Evolutionary conservation across 345 rosid genomes (phyloP), one percentile per base, ranked within the genome.

Genomic region (Hibiscus mutabilis): DNA sequence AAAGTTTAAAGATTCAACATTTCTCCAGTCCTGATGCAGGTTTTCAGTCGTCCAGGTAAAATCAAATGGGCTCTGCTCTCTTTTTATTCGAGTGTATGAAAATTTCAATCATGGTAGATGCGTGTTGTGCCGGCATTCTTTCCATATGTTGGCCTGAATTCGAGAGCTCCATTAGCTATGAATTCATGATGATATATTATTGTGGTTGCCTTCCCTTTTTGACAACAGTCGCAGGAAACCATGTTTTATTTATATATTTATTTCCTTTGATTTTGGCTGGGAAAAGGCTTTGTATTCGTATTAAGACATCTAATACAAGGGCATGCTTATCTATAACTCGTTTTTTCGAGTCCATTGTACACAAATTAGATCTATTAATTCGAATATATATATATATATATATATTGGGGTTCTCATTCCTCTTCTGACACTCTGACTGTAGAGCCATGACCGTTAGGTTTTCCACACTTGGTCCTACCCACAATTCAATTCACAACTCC

Each of bases 101-200:
- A 57, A 75, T 14, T 22, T 64, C 35, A 4, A 33, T 16, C 75
- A n/a, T 69, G 55, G 55, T 51, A 51, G 82, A 52, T 56, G 27
- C 19, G 0, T 33, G 71, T 56, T 27, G 18, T 24, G 35, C 77
- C 7, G 9, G 56, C 68, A n/a, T 51, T 65, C 72, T 59, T 25
- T 74, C 70, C 69, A 33, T 73, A 52, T 56, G 70, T 51, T 59
- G 65, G 80, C 65, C 60, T 21, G 25, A 24, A 64, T 68, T 68
- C 40, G 62, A 60, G 58, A 70, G 33, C 56, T 58, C 44, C 61
- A 60, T 66, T 33, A 35, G 84, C 25, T 16, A 31, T 60, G 51
- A 63, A 37, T 63, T 60, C 31, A 29, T 44, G 29, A 65, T 51
- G n/a, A 51, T 15, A 21, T 64, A 31, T 21, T 65, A 37, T 37